These are phyloP conservation scores for Botrytis elliptica DNA, from an alignment of 2,329 filamentous ascomycete genomes.

Conservation along the genomic window DNA sequence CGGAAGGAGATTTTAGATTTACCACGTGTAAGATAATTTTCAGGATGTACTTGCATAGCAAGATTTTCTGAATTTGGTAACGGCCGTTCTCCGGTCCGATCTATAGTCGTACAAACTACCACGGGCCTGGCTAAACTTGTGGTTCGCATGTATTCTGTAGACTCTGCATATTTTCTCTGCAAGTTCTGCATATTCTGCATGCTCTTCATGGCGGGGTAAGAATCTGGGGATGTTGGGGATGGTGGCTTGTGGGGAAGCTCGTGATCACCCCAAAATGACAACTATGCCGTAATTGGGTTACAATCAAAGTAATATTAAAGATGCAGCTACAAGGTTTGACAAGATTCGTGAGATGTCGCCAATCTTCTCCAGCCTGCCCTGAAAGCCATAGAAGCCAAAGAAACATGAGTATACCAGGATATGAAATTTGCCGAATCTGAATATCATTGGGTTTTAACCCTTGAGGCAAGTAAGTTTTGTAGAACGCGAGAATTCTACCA, in stretches of 20 bases:
- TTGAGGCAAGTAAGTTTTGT: neutral
- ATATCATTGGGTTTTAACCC: neutral
- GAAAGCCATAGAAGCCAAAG: slow-evolving; percentile 4
- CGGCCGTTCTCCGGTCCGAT: slow-evolving; percentile 22
- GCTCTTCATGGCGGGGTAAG: slow-evolving; percentile 9
- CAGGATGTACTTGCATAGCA: neutral
- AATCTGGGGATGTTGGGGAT: slow-evolving; percentile 9
- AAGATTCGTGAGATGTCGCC: slow-evolving; percentile 23
- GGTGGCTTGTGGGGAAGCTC: slow-evolving; percentile 21
- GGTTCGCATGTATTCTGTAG: neutral
- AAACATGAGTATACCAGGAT: neutral
- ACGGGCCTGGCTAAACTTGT: slow-evolving; percentile 8
- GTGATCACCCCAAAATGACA: slow-evolving; percentile 18
- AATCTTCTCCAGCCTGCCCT: slow-evolving; percentile 15
- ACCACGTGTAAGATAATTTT: slow-evolving; percentile 11
- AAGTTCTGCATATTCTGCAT: slow-evolving; percentile 1
- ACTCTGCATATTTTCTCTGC: neutral
- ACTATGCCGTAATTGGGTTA: slow-evolving; percentile 9
- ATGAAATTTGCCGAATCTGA: neutral
- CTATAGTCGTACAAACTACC: slow-evolving; percentile 1
- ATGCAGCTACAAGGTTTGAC: slow-evolving; percentile 14
- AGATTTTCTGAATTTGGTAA: slow-evolving; percentile 15
- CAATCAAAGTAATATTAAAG: neutral
- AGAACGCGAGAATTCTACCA: neutral
- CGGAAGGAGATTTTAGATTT: neutral